A percentile compares a stretch with the other conserved stretches of the same genome.
These are phyloP conservation scores for Styphnolobium japonicum DNA, from an alignment of 306 rosid genomes.

Conservation along the genomic window DNA sequence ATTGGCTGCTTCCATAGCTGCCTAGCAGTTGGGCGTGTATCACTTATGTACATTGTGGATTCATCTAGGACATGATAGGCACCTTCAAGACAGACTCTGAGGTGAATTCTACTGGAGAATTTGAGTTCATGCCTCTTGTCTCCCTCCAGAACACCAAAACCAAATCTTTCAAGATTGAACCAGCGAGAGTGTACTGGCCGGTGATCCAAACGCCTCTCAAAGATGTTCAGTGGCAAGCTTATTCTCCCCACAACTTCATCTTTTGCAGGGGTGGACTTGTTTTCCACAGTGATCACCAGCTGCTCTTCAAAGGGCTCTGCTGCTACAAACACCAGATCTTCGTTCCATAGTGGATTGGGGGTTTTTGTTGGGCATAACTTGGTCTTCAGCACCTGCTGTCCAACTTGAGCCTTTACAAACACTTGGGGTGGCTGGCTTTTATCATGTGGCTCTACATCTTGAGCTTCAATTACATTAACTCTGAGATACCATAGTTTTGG, in stretches of 20 bases:
- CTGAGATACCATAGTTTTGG: constrained; percentile 62
- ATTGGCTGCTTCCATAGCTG: constrained; percentile 64
- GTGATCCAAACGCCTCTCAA: constrained; percentile 58
- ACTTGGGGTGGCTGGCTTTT: constrained; percentile 48
- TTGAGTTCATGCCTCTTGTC: constrained; percentile 53
- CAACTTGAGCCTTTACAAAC: constrained; percentile 49
- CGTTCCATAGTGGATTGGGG: constrained; percentile 51
- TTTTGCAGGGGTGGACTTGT: constrained; percentile 31
- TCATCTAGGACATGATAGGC: constrained; percentile 66
- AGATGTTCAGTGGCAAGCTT: constrained; percentile 25
- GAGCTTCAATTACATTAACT: constrained; percentile 61
- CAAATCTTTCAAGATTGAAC: constrained; percentile 54
- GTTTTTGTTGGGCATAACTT: constrained; percentile 37
- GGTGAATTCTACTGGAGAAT: constrained; percentile 50
- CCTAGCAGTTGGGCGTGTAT: constrained; percentile 54
- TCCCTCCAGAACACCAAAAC: constrained; percentile 50
- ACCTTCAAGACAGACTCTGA: constrained; percentile 56
- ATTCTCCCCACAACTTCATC: constrained; percentile 45
- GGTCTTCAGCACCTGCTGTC: constrained; percentile 52
- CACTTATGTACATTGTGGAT: constrained; percentile 58
- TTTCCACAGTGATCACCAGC: constrained; percentile 42
- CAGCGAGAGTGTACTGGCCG: constrained; percentile 47
- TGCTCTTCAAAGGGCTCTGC: constrained; percentile 62
- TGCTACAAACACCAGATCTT: constrained; percentile 53
- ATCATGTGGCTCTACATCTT: constrained; percentile 50